Percentiles rank a stretch among this genome's conserved stretches.
These are phyloP conservation scores for Mycena rosella DNA, from an alignment of 768 basidiomycete species.

Conservation along the genomic window DNA sequence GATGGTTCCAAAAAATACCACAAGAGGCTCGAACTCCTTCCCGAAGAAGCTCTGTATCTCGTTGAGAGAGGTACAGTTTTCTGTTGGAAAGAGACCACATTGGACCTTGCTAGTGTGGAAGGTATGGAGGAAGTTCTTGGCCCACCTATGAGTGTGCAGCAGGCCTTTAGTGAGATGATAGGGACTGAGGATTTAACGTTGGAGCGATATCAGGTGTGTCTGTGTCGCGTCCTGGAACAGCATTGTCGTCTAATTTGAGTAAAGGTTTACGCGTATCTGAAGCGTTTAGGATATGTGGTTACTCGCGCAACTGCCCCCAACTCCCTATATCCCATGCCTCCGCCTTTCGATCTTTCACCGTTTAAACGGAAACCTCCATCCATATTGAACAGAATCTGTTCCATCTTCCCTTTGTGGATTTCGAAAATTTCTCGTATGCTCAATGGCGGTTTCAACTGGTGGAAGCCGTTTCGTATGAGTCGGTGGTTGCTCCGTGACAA, in stretches of 20 bases:
- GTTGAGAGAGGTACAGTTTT: slow-evolving; percentile 91
- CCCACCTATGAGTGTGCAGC: slow-evolving; percentile 90
- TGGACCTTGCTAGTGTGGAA: slow-evolving; percentile 46
- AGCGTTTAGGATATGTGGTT: slow-evolving; percentile 91
- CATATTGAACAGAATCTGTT: slow-evolving; percentile 50
- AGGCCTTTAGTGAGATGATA: slow-evolving; percentile 89
- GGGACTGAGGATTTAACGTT: slow-evolving; percentile 81
- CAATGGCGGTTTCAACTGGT: slow-evolving; percentile 66
- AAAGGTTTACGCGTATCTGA: slow-evolving; percentile 94
- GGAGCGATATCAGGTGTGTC: slow-evolving; percentile 88
- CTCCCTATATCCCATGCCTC: slow-evolving; percentile 63
- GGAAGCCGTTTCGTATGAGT: slow-evolving; percentile 69
- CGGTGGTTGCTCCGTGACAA: slow-evolving; percentile 63
- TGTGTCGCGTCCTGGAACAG: background rate
- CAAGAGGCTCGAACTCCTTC: slow-evolving; percentile 86
- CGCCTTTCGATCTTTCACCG: slow-evolving; percentile 45
- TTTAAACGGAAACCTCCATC: slow-evolving; percentile 38
- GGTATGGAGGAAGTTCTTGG: slow-evolving; percentile 62
- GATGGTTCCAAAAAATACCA: slow-evolving; percentile 58
- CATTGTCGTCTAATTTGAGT: slow-evolving; percentile 4
- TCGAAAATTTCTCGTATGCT: slow-evolving; percentile 49
- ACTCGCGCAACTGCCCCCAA: slow-evolving; percentile 78
- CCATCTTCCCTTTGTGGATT: slow-evolving; percentile 49
- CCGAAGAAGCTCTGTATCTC: slow-evolving; percentile 95
- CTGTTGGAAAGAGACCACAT: slow-evolving; percentile 74